Evolutionary conservation across 495 filamentous ascomycete species (phyloP).

Genomic region (Penicillium lagena): DNA sequence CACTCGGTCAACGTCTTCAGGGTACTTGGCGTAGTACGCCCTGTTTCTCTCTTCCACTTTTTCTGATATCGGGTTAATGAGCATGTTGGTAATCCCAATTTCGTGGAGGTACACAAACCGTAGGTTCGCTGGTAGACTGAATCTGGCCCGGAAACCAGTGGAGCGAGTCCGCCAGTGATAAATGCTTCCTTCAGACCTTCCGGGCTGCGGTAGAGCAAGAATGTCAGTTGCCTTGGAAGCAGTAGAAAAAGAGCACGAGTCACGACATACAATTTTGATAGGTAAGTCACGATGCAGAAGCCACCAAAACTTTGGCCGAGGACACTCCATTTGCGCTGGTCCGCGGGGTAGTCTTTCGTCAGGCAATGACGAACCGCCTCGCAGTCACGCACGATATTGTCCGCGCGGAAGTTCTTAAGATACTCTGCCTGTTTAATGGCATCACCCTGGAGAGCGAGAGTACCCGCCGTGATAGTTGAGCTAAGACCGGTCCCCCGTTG

Average conservation of each 20-base stretch:
- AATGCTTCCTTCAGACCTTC: conserved; percentile 77
- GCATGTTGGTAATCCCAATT: not conserved
- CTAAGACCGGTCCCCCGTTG: conserved; percentile 86
- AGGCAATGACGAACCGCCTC: conserved; percentile 76
- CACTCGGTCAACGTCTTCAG: conserved; percentile 70
- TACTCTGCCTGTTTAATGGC: conserved; percentile 67
- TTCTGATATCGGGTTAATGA: conserved; percentile 23
- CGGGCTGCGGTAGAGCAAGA: conserved; percentile 37
- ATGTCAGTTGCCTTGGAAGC: conserved; percentile 1
- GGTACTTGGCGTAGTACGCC: conserved; percentile 78
- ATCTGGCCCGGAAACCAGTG: conserved; percentile 63
- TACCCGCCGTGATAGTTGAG: conserved; percentile 65
- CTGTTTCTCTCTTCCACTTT: conserved; percentile 61
- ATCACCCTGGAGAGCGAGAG: conserved; percentile 58
- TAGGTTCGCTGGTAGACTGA: conserved; percentile 71
- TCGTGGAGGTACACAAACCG: conserved; percentile 20
- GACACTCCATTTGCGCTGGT: conserved; percentile 73
- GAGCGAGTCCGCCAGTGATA: conserved; percentile 73
- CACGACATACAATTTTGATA: conserved; percentile 61
- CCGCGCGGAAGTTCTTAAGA: conserved; percentile 80
- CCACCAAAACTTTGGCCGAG: conserved; percentile 92
- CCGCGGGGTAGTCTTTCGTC: conserved; percentile 59
- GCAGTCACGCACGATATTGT: conserved; percentile 81
- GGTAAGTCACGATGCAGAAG: conserved; percentile 74
- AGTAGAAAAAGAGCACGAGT: not conserved